These are phyloP conservation scores for Saposhnikovia divaricata DNA, from an alignment of 129 eudicot species.

Conservation along the genomic window DNA sequence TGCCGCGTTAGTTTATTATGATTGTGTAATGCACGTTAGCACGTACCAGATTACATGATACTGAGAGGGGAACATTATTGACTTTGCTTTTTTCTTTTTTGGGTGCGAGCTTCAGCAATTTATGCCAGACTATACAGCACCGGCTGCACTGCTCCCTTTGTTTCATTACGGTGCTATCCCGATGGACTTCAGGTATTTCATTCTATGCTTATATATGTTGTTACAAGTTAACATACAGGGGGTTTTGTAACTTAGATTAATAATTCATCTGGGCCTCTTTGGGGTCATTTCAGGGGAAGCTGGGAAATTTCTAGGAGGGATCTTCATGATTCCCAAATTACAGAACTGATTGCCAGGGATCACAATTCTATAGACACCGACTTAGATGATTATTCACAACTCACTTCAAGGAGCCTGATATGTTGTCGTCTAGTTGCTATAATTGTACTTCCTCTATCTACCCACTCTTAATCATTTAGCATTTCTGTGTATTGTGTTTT, in stretches of 20 bases:
- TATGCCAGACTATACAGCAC: conserved; percentile 62
- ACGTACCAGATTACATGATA: neutral
- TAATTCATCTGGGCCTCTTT: neutral
- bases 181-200: conserved; percentile 56
- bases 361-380: conserved; percentile 28
- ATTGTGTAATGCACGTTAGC: neutral
- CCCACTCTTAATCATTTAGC: conserved; percentile 8
- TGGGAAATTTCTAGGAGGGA: conserved; percentile 68
- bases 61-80: conserved; percentile 6
- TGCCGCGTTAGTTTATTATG: neutral
- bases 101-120: conserved; percentile 47
- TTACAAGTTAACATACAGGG: neutral
- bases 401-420: conserved; percentile 49
- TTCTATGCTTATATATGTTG: neutral
- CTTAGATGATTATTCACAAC: conserved; percentile 41
- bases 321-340: conserved; percentile 32
- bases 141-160: conserved; percentile 58
- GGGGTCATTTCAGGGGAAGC: conserved; percentile 40
- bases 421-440: conserved; percentile 68
- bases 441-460: conserved; percentile 38
- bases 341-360: conserved; percentile 31
- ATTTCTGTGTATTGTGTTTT: neutral
- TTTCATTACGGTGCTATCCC: conserved; percentile 45
- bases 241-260: neutral
- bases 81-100: conserved; percentile 10